A percentile compares a stretch with the other conserved stretches of the same genome.
Conservation (phyloP, 352 stramenopile species). For the Phytophthora litchii region DNA sequence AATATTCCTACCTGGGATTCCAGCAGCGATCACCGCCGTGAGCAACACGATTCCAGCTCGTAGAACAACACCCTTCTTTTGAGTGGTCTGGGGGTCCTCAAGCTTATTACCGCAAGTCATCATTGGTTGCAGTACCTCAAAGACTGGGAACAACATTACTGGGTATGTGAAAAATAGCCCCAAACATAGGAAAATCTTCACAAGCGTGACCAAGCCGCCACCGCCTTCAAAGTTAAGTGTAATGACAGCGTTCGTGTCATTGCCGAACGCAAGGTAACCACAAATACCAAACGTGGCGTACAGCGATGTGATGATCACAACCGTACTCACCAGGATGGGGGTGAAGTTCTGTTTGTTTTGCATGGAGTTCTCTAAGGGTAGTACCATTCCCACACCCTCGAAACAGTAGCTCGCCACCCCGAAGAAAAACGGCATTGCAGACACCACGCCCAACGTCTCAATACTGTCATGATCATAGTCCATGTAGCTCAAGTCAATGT, state of each 20-base stretch:
- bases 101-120: slow-evolving; percentile 35
- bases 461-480: slow-evolving; percentile 51
- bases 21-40: slow-evolving; percentile 79
- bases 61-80: slow-evolving; percentile 46
- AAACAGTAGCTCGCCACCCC: slow-evolving; percentile 91
- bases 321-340: slow-evolving; percentile 64
- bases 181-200: slow-evolving; percentile 88
- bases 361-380: slow-evolving; percentile 90
- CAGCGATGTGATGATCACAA: slow-evolving; percentile 86
- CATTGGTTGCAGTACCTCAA: slow-evolving; percentile 67
- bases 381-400: slow-evolving; percentile 89
- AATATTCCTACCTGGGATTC: slow-evolving; percentile 55
- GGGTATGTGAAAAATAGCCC: slow-evolving; percentile 93
- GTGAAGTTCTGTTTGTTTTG: slow-evolving; percentile 78
- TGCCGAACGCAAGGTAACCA: slow-evolving; percentile 88
- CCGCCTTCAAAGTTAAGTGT: slow-evolving; percentile 87
- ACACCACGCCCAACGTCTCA: slow-evolving; percentile 64
- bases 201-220: slow-evolving; percentile 66
- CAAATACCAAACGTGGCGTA: slow-evolving; percentile 89
- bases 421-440: slow-evolving; percentile 87
- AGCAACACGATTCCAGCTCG: slow-evolving; percentile 72
- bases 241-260: slow-evolving; percentile 85
- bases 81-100: slow-evolving; percentile 10
- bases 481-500: slow-evolving; percentile 83
- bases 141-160: slow-evolving; percentile 94